phyloP scores from a whole-genome alignment of 176 grass and related monocot species.

The Bothriochloa decipiens region DNA sequence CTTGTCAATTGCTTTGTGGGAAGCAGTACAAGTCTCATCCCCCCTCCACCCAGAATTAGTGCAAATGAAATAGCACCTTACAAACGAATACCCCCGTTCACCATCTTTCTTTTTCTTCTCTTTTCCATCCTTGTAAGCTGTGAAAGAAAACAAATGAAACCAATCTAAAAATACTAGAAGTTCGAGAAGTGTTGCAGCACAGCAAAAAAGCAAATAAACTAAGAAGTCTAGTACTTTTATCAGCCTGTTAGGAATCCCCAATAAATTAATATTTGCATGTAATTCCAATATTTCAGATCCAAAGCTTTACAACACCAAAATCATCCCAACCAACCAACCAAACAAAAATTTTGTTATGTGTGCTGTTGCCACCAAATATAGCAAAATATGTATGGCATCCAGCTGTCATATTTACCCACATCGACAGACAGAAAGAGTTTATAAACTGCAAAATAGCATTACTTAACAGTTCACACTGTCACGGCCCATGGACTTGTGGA shows the following conservation, averaged over 20 bases:
- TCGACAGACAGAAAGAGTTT: no score
- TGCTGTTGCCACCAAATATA: no score
- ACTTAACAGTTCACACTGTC: no score
- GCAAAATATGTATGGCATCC: no score
- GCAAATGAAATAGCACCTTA: slow-evolving; percentile 80
- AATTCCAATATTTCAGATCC: not conserved
- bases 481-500: no score
- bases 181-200: not conserved
- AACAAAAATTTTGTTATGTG: no score
- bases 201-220: not conserved
- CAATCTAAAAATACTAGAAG: not conserved
- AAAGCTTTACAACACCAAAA: no score
- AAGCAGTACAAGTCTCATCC: slow-evolving; percentile 53
- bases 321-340: no score
- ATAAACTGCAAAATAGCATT: no score
- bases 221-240: not conserved
- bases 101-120: slow-evolving; percentile 55
- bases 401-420: no score
- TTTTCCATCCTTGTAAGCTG: slow-evolving; percentile 84
- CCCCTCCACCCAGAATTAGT: slow-evolving; percentile 46
- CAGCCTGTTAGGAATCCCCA: not conserved
- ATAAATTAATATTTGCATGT: not conserved
- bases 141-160: not conserved
- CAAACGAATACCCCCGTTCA: slow-evolving; percentile 51
- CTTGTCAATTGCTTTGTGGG: slow-evolving; percentile 52